Evolutionary conservation across 2,329 filamentous ascomycete genomes (phyloP), one percentile per base, ranked within the genome.

Genomic region (Paecilomyces fulvus): DNA sequence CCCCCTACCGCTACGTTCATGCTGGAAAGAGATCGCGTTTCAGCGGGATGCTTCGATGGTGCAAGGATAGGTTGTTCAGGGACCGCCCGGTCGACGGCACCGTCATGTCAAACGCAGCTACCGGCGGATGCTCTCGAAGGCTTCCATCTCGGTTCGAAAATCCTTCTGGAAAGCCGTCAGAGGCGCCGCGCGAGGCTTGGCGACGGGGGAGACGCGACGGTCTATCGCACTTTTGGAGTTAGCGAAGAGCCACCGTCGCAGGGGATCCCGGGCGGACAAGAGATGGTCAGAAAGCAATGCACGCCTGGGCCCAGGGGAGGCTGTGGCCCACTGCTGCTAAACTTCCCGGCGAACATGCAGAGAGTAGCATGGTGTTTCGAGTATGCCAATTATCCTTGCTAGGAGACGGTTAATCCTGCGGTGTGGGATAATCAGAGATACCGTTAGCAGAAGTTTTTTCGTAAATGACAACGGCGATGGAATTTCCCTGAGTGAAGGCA

Each of bases 81-180:
- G 37, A 43, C 37, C 37, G 37, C 37, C 33, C 37, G 37, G 37
- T 43, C 37, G 37, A 43, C n/a, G 37, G 14, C 37, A 43, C 37
- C 37, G 37, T 43, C 37, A 49, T 49, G 48, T 28, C 48, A 5
- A 25, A 49, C 10, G 10, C 48, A n/a, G 48, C 25, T 49, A 20
- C 14, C 11, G 48, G 48, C 23, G 48, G 48, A 49, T 28, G 48
- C 48, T 49, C 14, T 49, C 20, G 48, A 49, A 49, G 48, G 3
- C 48, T 49, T 49, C 48, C 21, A 49, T 49, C 48, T 49, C 48
- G 48, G 48, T 49, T 49, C 48, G 21, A 49, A 28, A 49, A 49
- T 49, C 20, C 48, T 49, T 49, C 48, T 49, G 48, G 48, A 49
- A 49, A 28, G 10, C n/a, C 21, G 25, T 20, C 25, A 49, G 20